Evolutionary conservation across 345 rosid species (phyloP), one percentile per base, ranked within the genome.

Genomic region (Trapa bicornis): DNA sequence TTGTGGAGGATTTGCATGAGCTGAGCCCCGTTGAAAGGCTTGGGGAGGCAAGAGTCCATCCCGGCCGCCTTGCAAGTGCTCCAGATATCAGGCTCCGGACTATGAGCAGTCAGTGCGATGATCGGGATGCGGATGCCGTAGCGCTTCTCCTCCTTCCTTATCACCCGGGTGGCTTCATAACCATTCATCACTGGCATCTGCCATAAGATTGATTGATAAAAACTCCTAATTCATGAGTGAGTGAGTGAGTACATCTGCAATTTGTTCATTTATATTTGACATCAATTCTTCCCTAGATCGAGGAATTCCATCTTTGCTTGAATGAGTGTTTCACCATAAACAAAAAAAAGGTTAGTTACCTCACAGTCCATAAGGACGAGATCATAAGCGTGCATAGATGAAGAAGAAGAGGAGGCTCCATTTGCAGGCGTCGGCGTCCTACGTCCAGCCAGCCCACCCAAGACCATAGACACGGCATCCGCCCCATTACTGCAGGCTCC

Each of bases 141-240:
- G 0, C 4, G 22, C 39, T 65, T 71, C 82, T 94, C 96, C 74
- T 69, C 80, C 50, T 71, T 74, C 70, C 96, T 81, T 50, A 89
- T 91, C 74, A 64, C 47, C 67, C 76, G 75, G 1, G 93, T 83
- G 47, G 96, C 89, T 67, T 89, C 86, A 37, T 78, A 85, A 11
- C 96, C 97, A 68, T 87, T 47, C 93, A 94, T 84, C 48, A 52
- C 65, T 12, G 91, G 82, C 99, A 94, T 89, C 99, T 94, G 33
- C 53, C 17, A 53, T n/a, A 37, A 12, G 12, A 11, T 39, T 32
- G 35, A 33, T 58, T 22, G 29, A 22, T 22, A 22, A 11, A 58
- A n/a, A 35, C 60, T 54, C 17, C 60, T 22, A 22, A 22, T 22
- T 22, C 29, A 22, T 22, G 29, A 22, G 29, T 22, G 29, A 22